These are phyloP conservation scores for Penicillium steckii DNA, from an alignment of 495 filamentous ascomycete species.

Conservation along the genomic window DNA sequence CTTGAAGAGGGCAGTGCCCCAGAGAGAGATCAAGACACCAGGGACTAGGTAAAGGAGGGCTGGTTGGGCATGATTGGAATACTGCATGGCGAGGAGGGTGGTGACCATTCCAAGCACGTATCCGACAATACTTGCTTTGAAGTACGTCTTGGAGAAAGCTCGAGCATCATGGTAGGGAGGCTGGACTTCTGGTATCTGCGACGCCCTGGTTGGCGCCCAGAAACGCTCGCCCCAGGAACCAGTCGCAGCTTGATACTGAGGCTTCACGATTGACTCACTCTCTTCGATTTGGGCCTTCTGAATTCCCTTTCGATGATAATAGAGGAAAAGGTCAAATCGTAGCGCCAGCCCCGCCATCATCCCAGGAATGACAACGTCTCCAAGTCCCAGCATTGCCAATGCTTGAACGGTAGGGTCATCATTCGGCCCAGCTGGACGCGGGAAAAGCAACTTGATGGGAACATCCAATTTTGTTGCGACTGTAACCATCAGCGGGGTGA, in stretches of 20 bases:
- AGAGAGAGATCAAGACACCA: constrained; percentile 70
- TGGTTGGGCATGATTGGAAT: constrained; percentile 81
- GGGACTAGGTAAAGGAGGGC: constrained; percentile 93
- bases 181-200: constrained; percentile 30
- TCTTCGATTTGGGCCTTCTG: constrained; percentile 36
- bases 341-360: constrained; percentile 86
- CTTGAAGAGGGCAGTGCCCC: constrained; percentile 71
- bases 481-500: constrained; percentile 94
- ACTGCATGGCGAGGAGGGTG: constrained; percentile 74
- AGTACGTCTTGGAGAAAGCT: constrained; percentile 83
- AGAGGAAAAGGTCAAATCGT: constrained; percentile 84
- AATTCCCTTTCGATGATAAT: constrained; percentile 63
- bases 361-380: constrained; percentile 92
- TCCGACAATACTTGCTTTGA: constrained; percentile 73
- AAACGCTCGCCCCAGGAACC: constrained; percentile 82
- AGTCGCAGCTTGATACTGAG: constrained; percentile 58
- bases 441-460: constrained; percentile 90
- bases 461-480: constrained; percentile 89
- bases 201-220: constrained; percentile 57
- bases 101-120: constrained; percentile 78
- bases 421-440: constrained; percentile 52
- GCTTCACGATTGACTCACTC: constrained; percentile 40
- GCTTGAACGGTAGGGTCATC: constrained; percentile 40
- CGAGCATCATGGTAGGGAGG: constrained; percentile 42
- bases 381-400: constrained; percentile 85